These are phyloP conservation scores for Coelastrella sp. DNA, from an alignment of 139 green algal species.

Conservation along the genomic window DNA sequence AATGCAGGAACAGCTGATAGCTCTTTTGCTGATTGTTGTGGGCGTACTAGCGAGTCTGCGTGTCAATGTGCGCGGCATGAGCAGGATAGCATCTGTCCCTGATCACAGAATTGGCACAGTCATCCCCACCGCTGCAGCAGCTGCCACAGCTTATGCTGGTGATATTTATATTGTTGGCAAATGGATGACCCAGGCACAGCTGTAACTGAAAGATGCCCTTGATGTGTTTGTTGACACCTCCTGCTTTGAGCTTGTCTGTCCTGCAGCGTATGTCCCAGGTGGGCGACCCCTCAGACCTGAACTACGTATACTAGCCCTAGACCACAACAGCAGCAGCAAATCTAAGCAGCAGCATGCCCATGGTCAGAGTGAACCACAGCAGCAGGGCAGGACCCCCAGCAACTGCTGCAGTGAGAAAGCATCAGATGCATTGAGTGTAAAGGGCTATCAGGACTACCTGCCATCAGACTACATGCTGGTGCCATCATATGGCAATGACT, in stretches of 20 bases:
- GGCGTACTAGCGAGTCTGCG: too few relatives aligned
- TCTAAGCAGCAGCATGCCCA: neutral
- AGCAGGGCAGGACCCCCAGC: neutral
- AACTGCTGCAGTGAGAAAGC: slow-evolving; percentile 32
- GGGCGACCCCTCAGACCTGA: slow-evolving; percentile 30
- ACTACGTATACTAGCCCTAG: slow-evolving; percentile 52
- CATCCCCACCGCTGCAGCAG: too few relatives aligned
- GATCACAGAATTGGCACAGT: too few relatives aligned
- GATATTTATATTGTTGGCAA: too few relatives aligned
- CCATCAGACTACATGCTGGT: slow-evolving; percentile 52
- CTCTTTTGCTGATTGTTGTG: too few relatives aligned
- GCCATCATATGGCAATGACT: slow-evolving; percentile 49
- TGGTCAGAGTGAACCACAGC: neutral
- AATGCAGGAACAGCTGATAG: too few relatives aligned
- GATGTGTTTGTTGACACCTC: neutral
- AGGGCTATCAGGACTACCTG: slow-evolving; percentile 32
- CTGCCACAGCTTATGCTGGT: too few relatives aligned
- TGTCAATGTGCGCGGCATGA: too few relatives aligned
- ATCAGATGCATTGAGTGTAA: slow-evolving; percentile 45
- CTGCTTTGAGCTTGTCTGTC: neutral
- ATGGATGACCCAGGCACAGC: too few relatives aligned
- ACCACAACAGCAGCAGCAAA: slow-evolving; percentile 27
- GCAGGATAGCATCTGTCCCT: too few relatives aligned
- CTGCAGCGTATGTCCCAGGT: slow-evolving; percentile 2
- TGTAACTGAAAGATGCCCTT: too few relatives aligned